Percentiles rank a stretch among this genome's conserved stretches.
These are phyloP conservation scores for Aegilops bicornis DNA, from an alignment of 176 grass and related monocot genomes.

Conservation along the genomic window DNA sequence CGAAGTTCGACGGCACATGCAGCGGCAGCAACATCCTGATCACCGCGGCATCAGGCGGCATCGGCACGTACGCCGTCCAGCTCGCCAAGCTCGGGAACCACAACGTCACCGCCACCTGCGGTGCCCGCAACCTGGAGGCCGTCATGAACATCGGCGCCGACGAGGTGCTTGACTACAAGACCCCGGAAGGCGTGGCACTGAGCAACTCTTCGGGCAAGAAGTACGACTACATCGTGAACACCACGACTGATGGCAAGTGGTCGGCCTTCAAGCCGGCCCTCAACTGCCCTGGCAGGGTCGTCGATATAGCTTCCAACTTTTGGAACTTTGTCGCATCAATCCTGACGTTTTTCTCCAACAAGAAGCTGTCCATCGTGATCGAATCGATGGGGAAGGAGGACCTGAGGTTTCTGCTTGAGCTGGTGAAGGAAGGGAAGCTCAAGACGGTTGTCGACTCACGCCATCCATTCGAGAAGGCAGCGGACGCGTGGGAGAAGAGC, in stretches of 20 bases:
- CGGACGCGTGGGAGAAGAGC: slow-evolving; percentile 35
- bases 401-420: slow-evolving; percentile 24
- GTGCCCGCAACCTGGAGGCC: not conserved
- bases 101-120: not conserved
- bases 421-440: slow-evolving; percentile 37
- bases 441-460: slow-evolving; percentile 30
- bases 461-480: slow-evolving; percentile 14
- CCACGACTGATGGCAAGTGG: not conserved
- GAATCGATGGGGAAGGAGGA: not conserved
- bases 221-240: not conserved
- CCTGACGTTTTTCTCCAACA: not conserved
- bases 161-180: slow-evolving; percentile 4
- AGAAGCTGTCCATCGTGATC: not conserved
- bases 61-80: not conserved
- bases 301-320: not conserved
- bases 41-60: not conserved
- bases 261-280: not conserved
- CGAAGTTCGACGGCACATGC: not conserved
- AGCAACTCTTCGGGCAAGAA: not conserved
- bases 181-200: not conserved
- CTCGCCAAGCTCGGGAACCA: slow-evolving; percentile 2
- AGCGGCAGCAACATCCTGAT: not conserved
- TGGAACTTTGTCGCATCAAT: not conserved
- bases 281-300: not conserved
- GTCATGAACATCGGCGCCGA: not conserved